Percentiles rank a stretch among this genome's conserved stretches.
Conservation (phyloP, 208 protist genomes). For the Leishmania guyanensis region DNA sequence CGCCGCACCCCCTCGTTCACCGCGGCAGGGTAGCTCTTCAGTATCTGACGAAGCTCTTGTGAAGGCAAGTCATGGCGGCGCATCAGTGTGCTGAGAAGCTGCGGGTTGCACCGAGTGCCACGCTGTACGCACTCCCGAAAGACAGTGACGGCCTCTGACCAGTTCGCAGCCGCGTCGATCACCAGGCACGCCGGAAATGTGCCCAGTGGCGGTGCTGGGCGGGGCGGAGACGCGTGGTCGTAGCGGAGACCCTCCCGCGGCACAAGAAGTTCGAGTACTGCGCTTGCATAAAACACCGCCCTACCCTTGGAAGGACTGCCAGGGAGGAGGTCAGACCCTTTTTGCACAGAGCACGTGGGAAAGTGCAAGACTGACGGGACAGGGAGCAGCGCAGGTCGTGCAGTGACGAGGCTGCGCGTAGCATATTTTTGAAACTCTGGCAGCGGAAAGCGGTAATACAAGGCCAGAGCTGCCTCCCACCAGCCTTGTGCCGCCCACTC, state of each 20-base stretch:
- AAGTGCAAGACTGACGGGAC: not conserved
- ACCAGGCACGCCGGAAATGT: conserved; percentile 28
- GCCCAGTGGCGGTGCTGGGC: conserved; percentile 25
- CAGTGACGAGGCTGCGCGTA: conserved; percentile 37
- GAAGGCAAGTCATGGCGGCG: conserved; percentile 28
- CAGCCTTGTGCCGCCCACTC: conserved; percentile 45
- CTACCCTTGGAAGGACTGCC: not conserved
- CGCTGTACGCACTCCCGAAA: conserved; percentile 47
- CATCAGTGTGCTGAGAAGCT: conserved; percentile 67
- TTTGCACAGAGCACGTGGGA: not conserved
- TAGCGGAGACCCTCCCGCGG: conserved; percentile 17
- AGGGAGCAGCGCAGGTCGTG: conserved; percentile 8
- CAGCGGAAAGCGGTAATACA: conserved; percentile 56
- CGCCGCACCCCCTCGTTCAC: conserved; percentile 59
- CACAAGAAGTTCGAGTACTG: conserved; percentile 23
- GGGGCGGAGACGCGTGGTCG: not conserved
- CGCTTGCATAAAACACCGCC: not conserved
- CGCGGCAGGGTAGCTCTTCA: conserved; percentile 42
- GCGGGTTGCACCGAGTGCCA: conserved; percentile 62
- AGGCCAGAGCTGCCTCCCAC: conserved; percentile 51
- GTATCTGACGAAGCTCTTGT: conserved; percentile 33
- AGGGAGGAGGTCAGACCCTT: not conserved
- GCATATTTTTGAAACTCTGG: conserved; percentile 64
- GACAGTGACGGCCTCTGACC: conserved; percentile 42
- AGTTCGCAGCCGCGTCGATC: conserved; percentile 25